Evolutionary conservation across 306 rosid genomes (phyloP), one percentile per base, ranked within the genome.

Genomic region (Clitoria ternatea): DNA sequence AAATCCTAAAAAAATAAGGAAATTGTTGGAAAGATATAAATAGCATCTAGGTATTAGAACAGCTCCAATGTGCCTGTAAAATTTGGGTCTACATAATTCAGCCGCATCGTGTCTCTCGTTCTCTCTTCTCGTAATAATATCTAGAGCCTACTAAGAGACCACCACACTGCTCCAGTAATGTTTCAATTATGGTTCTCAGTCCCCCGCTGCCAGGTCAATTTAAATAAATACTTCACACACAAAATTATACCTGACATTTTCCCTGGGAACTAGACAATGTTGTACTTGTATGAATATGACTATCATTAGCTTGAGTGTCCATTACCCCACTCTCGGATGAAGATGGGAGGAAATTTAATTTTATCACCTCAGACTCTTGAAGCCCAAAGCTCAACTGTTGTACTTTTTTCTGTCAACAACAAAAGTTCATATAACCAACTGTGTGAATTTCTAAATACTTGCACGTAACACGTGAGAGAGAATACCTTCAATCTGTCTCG

Each of bases 361-460:
- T 86, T 83, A 91, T 75, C 76, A 43, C 69, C 63, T 89, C 85
- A 64, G 86, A 83, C 78, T 91, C 90, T 73, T 83, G 86, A 79
- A 83, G 69, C 69, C 90, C 87, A 77, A 81, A 84, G 66, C 79
- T 83, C 77, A 89, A 69, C 72, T 78, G 80, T 39, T 79, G 77
- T 17, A 54, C 75, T 60, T 72, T 89, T 60, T 84, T 77, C 99
- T 91, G 96, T 80, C 52, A 70, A 76, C 66, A 72, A 71, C 42
- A 69, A 9, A 67, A 75, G 74, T 27, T 20, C 10, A 32, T 66
- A 62, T 82, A 62, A 82, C 55, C 52, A 63, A 64, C 76, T 17
- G 72, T 61, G 60, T 44, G 62, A 62, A 67, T 22, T 30, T 36
- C 37, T 45, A 45, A 66, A 70, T 75, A 48, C 63, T 14, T 75